A percentile compares a stretch with the other conserved stretches of the same genome.
Evolutionary conservation across 2,329 filamentous ascomycete species (phyloP).

Genomic region (Neofusicoccum ribis): DNA sequence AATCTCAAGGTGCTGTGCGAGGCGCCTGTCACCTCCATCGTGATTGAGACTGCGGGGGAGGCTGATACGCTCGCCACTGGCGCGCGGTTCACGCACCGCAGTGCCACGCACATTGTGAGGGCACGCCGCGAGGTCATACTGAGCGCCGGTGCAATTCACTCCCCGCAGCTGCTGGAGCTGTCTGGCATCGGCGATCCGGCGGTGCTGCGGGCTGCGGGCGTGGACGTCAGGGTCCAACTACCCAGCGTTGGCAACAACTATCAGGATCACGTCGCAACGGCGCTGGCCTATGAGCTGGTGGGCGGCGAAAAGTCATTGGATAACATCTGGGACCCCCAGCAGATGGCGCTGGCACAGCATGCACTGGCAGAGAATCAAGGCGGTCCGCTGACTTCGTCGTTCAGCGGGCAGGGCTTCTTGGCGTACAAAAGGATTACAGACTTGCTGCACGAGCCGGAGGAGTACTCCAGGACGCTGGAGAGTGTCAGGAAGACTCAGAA

Average conservation of each 20-base stretch:
- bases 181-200: slow-evolving; percentile 28
- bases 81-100: not conserved
- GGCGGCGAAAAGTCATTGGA: not conserved
- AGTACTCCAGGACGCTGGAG: slow-evolving; percentile 1
- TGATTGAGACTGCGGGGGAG: not conserved
- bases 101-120: slow-evolving; percentile 26
- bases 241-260: slow-evolving; percentile 37
- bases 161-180: slow-evolving; percentile 32
- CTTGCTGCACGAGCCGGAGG: not conserved
- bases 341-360: slow-evolving; percentile 4
- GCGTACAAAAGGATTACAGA: not conserved
- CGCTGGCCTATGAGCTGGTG: not conserved
- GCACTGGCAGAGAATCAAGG: not conserved
- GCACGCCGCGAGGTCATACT: slow-evolving; percentile 26
- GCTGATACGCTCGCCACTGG: not conserved
- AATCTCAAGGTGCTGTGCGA: slow-evolving; percentile 2
- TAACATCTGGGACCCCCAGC: not conserved
- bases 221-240: slow-evolving; percentile 31
- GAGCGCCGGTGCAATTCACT: slow-evolving; percentile 28
- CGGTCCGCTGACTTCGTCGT: slow-evolving; percentile 4
- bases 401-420: slow-evolving; percentile 19
- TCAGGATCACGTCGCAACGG: slow-evolving; percentile 34
- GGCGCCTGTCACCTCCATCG: not conserved
- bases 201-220: slow-evolving; percentile 25
- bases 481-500: not conserved